Base-by-base conservation (phyloP, 1,284 basidiomycete genomes). In the Rhodotorula mucilaginosa region DNA sequence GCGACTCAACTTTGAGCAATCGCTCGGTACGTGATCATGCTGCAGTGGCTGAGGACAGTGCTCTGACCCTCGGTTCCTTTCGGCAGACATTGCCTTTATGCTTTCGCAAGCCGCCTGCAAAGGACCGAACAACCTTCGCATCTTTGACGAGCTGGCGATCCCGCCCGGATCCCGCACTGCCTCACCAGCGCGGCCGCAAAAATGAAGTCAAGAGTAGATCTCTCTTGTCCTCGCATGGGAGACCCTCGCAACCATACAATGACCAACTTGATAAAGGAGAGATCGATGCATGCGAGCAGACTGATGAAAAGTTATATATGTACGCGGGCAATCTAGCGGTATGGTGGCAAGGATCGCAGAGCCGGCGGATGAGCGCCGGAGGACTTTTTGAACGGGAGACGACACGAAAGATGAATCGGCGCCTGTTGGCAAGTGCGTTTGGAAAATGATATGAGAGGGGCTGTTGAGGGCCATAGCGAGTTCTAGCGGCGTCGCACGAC, bases 1-100 rank as follows among this genome's bases (percentile, higher is more conserved):
- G 0, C 72, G 82, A 18, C 80, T 86, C 68, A 86, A 86, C 80
- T 84, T 84, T 73, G 86, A 86, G 78, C 85, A 86, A 76, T 83
- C 82, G 5, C 80, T 86, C 8, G 61, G 69, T 56, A 19, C n/a
- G 63, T 31, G 29, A 26, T 44, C 23, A 39, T 31, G 5, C 49
- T 23, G n/a, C n/a, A 26, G 34, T 31, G 2, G 5, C 31, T 46
- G 23, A 13, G 31, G 8, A 23, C 39, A 10, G 39, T 44, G 8
- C 10, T 44, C 59, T 48, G n/a, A 29, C 18, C 29, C 29, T 18
- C 19, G 19, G 21, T 2, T 26, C 13, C 10, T 26, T 29, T 26
- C 6, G 31, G 48, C 59, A 81, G 83, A 84, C 75, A 82, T 84
- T 51, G 83, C 83, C 0, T 84, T 84, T 79, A 74, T 84, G 29